Evolutionary conservation across 495 filamentous ascomycete species (phyloP), one percentile per base, ranked within the genome.

Genomic region (Staphylotrichum longicolle): DNA sequence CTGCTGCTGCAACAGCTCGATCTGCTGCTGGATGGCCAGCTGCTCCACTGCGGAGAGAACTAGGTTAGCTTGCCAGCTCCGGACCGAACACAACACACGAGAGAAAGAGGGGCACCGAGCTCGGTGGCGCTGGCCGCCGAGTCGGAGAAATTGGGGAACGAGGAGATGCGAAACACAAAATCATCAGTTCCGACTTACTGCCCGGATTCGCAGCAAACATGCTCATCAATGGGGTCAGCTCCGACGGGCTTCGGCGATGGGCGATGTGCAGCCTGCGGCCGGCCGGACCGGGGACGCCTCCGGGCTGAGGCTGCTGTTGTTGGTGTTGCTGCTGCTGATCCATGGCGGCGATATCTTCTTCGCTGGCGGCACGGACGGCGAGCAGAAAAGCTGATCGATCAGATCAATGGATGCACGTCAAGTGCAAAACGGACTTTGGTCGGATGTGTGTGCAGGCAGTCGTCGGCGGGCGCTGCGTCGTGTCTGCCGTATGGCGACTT

Each of bases 191-290:
- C 20, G n/a, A 77, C 82, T 79, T 76, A 83, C 81, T 83, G 65
- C 77, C 78, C 40, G 81, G 80, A 49, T 73, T 78, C 20, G 20
- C 20, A 58, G 75, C 68, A 67, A 79, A 89, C 93, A 82, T 93
- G 93, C 95, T 96, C 90, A 98, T 96, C 75, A 98, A 80, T 62
- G 95, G 95, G 50, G 94, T 98, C 70, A 98, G 81, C 82, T 98
- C 95, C 63, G 95, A 98, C 51, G 94, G 94, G 78, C 92, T 98
- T 75, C 94, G 85, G 71, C 94, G 87, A 78, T 98, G 94, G 70
- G 95, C 94, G 73, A 98, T 97, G 78, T 98, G 93, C 66, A 98
- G 85, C 74, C 92, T 88, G 70, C 94, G 92, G 66, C 92, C 92
- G 61, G 86, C 77, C 63, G 93, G 90, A 63, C 91, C 92, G 74